Evolutionary conservation across 1,284 basidiomycete genomes (phyloP).

Genomic region (Cutaneotrichosporon cavernicola): DNA sequence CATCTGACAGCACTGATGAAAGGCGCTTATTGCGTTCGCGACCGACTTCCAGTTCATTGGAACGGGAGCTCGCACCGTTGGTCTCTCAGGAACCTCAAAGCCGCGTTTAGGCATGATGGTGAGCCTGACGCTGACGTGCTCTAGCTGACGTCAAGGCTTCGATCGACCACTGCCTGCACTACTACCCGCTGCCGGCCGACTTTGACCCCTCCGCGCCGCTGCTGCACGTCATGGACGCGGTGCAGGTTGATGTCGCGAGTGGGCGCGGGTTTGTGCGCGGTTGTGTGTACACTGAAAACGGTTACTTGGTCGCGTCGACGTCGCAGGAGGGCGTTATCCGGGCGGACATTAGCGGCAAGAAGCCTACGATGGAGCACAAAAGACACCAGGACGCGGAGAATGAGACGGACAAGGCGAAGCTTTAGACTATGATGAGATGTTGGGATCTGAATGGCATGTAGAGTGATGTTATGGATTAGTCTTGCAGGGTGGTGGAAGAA

Average conservation of each 20-base stretch:
- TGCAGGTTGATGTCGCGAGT: slow-evolving; percentile 59
- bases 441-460: not conserved
- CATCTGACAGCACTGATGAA: slow-evolving; percentile 7
- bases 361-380: slow-evolving; percentile 24
- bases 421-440: slow-evolving; percentile 12
- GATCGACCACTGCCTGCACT: slow-evolving; percentile 80
- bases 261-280: slow-evolving; percentile 75
- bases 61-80: slow-evolving; percentile 64
- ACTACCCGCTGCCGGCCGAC: slow-evolving; percentile 67
- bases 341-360: slow-evolving; percentile 39
- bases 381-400: slow-evolving; percentile 21
- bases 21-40: slow-evolving; percentile 83
- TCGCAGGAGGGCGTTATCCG: slow-evolving; percentile 73
- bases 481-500: no score
- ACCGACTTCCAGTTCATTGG: slow-evolving; percentile 78
- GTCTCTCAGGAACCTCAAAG: slow-evolving; percentile 57
- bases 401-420: slow-evolving; percentile 38
- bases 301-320: slow-evolving; percentile 71
- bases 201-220: slow-evolving; percentile 78
- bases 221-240: slow-evolving; percentile 73
- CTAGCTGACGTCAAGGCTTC: slow-evolving; percentile 57
- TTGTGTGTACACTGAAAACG: slow-evolving; percentile 69
- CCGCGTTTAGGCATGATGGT: slow-evolving; percentile 68
- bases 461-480: not conserved
- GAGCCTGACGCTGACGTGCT: slow-evolving; percentile 35